Evolutionary conservation across 305 asterid genomes (phyloP).

Genomic region (Nicotiana rustica): DNA sequence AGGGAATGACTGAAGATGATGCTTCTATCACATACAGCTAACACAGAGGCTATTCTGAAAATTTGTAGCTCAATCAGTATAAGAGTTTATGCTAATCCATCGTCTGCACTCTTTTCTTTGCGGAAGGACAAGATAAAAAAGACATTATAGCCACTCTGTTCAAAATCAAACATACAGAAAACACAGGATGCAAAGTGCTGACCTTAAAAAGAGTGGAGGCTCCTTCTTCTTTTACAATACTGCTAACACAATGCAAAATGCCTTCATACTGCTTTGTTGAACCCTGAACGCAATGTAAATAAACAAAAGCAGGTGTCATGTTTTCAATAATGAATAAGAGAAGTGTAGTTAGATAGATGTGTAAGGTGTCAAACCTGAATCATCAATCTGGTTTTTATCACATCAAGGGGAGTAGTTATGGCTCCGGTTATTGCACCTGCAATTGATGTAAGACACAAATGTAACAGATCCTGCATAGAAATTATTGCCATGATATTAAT

Average conservation of each 20-base stretch:
- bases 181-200: conserved; percentile 30
- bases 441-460: not conserved
- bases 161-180: not conserved
- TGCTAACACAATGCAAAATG: conserved; percentile 57
- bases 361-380: conserved; percentile 55
- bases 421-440: conserved; percentile 80
- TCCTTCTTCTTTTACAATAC: conserved; percentile 68
- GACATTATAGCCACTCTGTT: not conserved
- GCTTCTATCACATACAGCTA: not conserved
- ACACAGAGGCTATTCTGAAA: not conserved
- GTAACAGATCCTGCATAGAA: not conserved
- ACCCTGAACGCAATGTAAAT: conserved; percentile 51
- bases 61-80: not conserved
- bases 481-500: not conserved
- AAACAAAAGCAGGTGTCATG: conserved; percentile 15
- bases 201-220: conserved; percentile 65
- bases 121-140: conserved; percentile 4
- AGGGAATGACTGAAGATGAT: not conserved
- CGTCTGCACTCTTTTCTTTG: not conserved
- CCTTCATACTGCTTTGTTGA: conserved; percentile 64
- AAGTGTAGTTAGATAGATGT: conserved; percentile 1
- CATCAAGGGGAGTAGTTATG: conserved; percentile 75
- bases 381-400: conserved; percentile 75
- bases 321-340: not conserved
- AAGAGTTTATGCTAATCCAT: not conserved